Evolutionary conservation across 2,329 filamentous ascomycete species (phyloP).

Genomic region (Microsporum ferrugineum): DNA sequence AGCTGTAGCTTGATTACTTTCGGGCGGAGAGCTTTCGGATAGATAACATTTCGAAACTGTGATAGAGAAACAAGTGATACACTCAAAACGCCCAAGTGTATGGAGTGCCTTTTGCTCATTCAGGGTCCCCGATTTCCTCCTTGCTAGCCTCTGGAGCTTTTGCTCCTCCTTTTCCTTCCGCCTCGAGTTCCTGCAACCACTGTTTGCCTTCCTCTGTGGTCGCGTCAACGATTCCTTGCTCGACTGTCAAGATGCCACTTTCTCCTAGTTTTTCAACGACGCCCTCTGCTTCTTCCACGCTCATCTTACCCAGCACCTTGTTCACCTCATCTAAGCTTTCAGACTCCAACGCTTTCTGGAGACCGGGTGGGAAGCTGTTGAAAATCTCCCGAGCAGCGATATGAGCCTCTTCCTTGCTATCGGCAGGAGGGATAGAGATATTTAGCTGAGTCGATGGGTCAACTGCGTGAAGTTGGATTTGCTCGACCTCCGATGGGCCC

Average conservation of each 20-base stretch:
- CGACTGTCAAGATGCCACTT: conserved; percentile 79
- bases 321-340: conserved; percentile 84
- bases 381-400: conserved; percentile 62
- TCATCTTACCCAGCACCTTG: conserved; percentile 78
- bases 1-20: not conserved
- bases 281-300: conserved; percentile 74
- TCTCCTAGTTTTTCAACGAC: conserved; percentile 69
- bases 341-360: conserved; percentile 74
- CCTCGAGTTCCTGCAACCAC: conserved; percentile 64
- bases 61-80: not conserved
- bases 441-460: conserved; percentile 86
- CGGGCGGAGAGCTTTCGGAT: not conserved
- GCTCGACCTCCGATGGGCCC: conserved; percentile 60
- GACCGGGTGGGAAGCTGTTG: conserved; percentile 67
- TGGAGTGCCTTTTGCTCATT: conserved; percentile 16
- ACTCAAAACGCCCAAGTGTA: not conserved
- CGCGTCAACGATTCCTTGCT: conserved; percentile 88
- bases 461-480: conserved; percentile 94
- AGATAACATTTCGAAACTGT: not conserved
- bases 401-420: conserved; percentile 52
- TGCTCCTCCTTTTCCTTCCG: conserved; percentile 32
- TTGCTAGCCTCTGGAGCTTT: conserved; percentile 11
- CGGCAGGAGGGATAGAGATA: conserved; percentile 64
- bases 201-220: conserved; percentile 78
- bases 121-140: conserved; percentile 25